These are phyloP conservation scores for Furcasterigmium furcatum DNA, from an alignment of 2,329 filamentous ascomycete genomes.

Conservation along the genomic window DNA sequence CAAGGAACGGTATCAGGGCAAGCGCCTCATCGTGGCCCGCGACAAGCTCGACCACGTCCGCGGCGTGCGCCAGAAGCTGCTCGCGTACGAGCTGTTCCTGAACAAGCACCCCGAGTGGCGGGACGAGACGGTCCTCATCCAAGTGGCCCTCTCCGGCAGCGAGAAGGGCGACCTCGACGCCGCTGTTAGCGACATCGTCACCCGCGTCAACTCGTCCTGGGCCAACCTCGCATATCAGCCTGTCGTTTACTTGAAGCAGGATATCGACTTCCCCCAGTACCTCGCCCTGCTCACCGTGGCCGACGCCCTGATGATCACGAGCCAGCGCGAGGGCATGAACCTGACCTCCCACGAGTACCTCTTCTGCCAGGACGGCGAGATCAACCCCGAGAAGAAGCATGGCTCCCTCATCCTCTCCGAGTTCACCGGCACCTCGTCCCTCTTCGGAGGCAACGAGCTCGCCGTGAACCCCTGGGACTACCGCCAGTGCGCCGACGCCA, in stretches of 20 bases:
- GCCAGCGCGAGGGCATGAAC: constrained; percentile 96
- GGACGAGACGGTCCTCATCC: constrained; percentile 84
- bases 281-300: constrained; percentile 87
- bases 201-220: constrained; percentile 87
- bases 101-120: constrained; percentile 91
- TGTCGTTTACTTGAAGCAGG: constrained; percentile 90
- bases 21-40: constrained; percentile 86
- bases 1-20: constrained; percentile 79
- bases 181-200: constrained; percentile 89
- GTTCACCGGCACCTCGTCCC: constrained; percentile 86
- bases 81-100: constrained; percentile 89
- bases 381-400: constrained; percentile 68
- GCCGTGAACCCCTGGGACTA: constrained; percentile 97
- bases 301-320: constrained; percentile 91
- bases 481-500: constrained; percentile 79
- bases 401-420: constrained; percentile 90
- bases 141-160: constrained; percentile 87
- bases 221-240: constrained; percentile 90
- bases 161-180: constrained; percentile 86
- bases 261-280: constrained; percentile 90
- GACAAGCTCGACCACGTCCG: constrained; percentile 94
- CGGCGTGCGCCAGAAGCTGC: constrained; percentile 87
- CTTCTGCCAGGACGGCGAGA: constrained; percentile 83
- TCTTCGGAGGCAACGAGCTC: constrained; percentile 78
- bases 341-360: constrained; percentile 92